Conservation (phyloP, 202 grass and related monocot species). For the Carex sylvatica region DNA sequence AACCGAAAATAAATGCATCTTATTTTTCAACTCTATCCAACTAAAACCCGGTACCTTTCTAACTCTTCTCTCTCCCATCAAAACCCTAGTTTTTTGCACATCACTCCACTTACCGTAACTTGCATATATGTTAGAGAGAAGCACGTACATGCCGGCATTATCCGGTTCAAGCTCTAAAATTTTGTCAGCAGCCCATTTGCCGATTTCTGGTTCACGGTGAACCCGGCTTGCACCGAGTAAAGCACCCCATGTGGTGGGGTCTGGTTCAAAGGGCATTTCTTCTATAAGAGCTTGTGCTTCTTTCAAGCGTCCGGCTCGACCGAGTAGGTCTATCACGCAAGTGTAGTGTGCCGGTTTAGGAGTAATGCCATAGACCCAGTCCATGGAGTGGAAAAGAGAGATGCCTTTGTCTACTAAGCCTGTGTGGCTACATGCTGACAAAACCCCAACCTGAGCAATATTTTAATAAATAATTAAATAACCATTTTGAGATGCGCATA, state of each 20-base stretch:
- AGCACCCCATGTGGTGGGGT: constrained; percentile 83
- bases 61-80: constrained; percentile 69
- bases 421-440: constrained; percentile 86
- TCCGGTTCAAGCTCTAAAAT: constrained; percentile 92
- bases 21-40: constrained; percentile 91
- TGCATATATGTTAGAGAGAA: constrained; percentile 93
- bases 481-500: neutral
- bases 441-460: constrained; percentile 57
- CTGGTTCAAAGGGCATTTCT: constrained; percentile 76
- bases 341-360: constrained; percentile 86
- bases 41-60: constrained; percentile 85
- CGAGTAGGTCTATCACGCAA: constrained; percentile 91
- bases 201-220: constrained; percentile 72
- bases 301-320: constrained; percentile 67
- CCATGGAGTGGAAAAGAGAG: constrained; percentile 77
- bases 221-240: constrained; percentile 94
- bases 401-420: constrained; percentile 83
- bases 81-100: constrained; percentile 64
- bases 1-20: constrained; percentile 75
- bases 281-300: constrained; percentile 74
- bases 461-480: constrained; percentile 2
- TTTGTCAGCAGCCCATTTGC: constrained; percentile 66
- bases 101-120: constrained; percentile 75
- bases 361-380: constrained; percentile 53
- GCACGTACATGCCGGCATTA: constrained; percentile 91